Evolutionary conservation across 331 rosid genomes (phyloP).

Genomic region (Malus hybrid): DNA sequence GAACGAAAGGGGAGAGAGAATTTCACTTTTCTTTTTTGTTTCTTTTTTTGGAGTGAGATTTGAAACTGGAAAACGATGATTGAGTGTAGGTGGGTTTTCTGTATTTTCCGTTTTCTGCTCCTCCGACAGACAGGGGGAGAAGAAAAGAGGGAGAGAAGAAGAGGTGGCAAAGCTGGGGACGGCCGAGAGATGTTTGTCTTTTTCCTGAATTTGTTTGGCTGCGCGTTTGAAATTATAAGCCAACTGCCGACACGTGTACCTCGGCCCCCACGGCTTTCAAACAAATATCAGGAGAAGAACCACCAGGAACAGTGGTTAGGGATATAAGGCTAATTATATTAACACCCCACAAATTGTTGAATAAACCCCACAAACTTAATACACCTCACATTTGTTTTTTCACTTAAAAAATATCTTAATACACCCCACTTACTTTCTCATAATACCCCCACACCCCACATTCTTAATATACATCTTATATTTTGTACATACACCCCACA

Average conservation of each 20-base stretch:
- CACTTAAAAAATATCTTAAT: too few species aligned
- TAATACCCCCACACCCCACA: too few species aligned
- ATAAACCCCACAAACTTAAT: too few species aligned
- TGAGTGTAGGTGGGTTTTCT: neutral
- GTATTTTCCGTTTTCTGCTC: too few species aligned
- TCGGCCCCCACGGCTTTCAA: neutral
- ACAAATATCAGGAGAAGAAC: too few species aligned
- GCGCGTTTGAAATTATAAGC: neutral
- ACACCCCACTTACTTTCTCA: too few species aligned
- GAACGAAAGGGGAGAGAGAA: neutral
- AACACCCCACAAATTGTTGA: too few species aligned
- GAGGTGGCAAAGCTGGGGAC: conserved; percentile 24
- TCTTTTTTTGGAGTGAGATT: neutral
- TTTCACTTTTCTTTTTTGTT: neutral
- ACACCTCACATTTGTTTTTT: too few species aligned
- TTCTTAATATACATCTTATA: too few species aligned
- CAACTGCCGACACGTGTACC: neutral
- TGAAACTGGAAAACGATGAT: neutral
- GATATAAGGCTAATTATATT: too few species aligned
- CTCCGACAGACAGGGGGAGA: conserved; percentile 13
- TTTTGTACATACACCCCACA: too few species aligned
- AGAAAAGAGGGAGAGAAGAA: neutral
- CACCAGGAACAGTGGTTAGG: too few species aligned
- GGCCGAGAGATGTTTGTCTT: neutral
- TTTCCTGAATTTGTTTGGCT: neutral